Base-by-base conservation (phyloP, 306 rosid genomes). In the Citrullus colocynthis region DNA sequence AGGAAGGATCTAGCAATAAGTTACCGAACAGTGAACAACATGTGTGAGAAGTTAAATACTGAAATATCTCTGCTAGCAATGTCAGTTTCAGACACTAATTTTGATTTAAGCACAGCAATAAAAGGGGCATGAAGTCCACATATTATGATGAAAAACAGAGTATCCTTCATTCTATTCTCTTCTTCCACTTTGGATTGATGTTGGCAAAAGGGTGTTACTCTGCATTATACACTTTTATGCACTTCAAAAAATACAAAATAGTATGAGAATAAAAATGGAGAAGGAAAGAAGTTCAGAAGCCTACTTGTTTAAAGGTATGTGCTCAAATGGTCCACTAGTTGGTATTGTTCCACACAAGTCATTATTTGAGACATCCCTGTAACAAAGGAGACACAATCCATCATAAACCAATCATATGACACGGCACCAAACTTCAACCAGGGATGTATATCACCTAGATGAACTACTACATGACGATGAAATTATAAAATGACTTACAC, bases 321-420 rank as follows among this genome's bases (percentile, higher is more conserved):
- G 97, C 95, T 89, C 98, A 36, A 94, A 94, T 14, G 93, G 95
- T 75, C 97, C 97, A 52, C 86, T 87, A 75, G 95, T 83, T 42
- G 98, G 98, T 80, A 94, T 91, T 65, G 97, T 88, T 81, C 98
- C 98, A 70, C 97, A 94, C 59, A 94, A 86, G 82, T 92, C 78
- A 86, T 91, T 94, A 88, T 81, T 88, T 57, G 97, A 91, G 84
- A 94, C 96, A 77, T 94, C 98, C 88, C 98, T 94, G 88, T 58
- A 85, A 61, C 61, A 61, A 37, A 45, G 36, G 34, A 36, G 67
- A 21, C 51, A 20, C 24, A 59, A 49, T 14, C 28, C 17, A 45
- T 63, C 41, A 62, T 55, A 9, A 6, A 44, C 11, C 28, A 11
- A 51, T 9, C 6, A 28, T 45, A 32, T 10, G 75, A 10, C 41